These are phyloP conservation scores for Zopfochytrium polystomum DNA, from an alignment of 371 early-diverging fungal genomes.

Conservation along the genomic window DNA sequence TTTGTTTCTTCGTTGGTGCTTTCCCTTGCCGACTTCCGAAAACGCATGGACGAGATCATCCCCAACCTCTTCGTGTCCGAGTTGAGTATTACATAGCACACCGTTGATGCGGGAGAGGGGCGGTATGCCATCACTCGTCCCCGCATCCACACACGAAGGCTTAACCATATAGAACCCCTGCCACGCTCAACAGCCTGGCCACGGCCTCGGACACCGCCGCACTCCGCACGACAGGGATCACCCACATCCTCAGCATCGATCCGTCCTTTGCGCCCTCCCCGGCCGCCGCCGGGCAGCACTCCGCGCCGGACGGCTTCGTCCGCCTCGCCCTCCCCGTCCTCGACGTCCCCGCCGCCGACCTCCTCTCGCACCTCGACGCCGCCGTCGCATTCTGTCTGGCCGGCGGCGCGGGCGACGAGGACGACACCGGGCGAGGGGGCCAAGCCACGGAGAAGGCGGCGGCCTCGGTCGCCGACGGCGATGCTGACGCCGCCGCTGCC, in stretches of 20 bases:
- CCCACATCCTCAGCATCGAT: constrained; percentile 8
- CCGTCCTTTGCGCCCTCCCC: constrained; percentile 1
- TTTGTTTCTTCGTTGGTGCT: neutral
- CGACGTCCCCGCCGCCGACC: constrained; percentile 64
- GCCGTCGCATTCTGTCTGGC: constrained; percentile 65
- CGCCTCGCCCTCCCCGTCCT: constrained; percentile 63
- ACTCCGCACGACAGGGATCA: constrained; percentile 3
- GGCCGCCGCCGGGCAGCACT: neutral
- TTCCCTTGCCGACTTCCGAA: neutral
- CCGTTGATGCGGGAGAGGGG: too few relatives aligned
- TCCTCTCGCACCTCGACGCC: constrained; percentile 68
- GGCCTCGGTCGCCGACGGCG: constrained; percentile 67
- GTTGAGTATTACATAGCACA: too few relatives aligned
- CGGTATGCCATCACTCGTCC: too few relatives aligned
- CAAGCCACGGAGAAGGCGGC: constrained; percentile 38
- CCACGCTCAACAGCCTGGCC: neutral
- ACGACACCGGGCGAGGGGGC: too few relatives aligned
- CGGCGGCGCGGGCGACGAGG: constrained; percentile 64
- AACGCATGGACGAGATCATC: constrained; percentile 1
- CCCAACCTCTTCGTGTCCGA: neutral
- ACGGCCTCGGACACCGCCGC: constrained; percentile 2
- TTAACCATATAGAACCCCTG: too few relatives aligned
- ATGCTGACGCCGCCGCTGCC: constrained; percentile 52
- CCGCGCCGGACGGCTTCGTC: too few relatives aligned
- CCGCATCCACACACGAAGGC: too few relatives aligned